Base-by-base conservation (phyloP, 176 grass and related monocot species). In the Cenchrus purpureus region DNA sequence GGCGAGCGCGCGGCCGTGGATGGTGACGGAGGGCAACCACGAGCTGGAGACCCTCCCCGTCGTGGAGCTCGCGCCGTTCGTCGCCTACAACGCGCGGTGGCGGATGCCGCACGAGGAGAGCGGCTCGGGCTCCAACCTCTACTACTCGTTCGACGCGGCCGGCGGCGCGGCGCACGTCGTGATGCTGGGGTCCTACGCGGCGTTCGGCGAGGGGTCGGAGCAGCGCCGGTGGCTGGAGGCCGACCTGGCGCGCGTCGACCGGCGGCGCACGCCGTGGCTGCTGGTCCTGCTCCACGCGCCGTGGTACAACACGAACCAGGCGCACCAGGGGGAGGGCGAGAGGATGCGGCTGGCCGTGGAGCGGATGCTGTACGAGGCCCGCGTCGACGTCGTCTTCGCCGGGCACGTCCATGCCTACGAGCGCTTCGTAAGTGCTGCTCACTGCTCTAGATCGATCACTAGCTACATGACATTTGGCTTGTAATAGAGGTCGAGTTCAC, bases 11-110 rank as follows among this genome's bases (percentile, higher is more conserved):
- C 88, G 92, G 28, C 92, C 95, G 10, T 97, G 95, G 95, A 94
- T 97, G 95, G 90, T 94, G 78, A 91, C 90, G 50, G 69, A 84
- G 84, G 95, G 95, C 79, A 94, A 97, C 88, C 95, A 97, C 65
- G 95, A 97, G 74, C 25, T 79, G 1, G 92, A 94, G 78, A 5
- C 90, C 10, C 48, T 92, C 14, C 88, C 74, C n/a, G 10, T 83
- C 12, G 67, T 91, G 19, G 25, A 68, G 10, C 25, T 83, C 49
- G 37, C 65, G n/a, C 88, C 86, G 0, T 97, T 97, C 68, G 61
- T 25, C 34, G 88, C 95, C 1, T 97, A 92, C 86, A 91, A 92
- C 48, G 80, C 76, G 49, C 78, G 95, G 85, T 97, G 90, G 95
- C 92, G 88, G 34, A 97, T 97, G 95, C 92, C 92, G 1, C 37